Evolutionary conservation across 306 rosid species (phyloP), one percentile per base, ranked within the genome.

Genomic region (Quercus wislizeni): DNA sequence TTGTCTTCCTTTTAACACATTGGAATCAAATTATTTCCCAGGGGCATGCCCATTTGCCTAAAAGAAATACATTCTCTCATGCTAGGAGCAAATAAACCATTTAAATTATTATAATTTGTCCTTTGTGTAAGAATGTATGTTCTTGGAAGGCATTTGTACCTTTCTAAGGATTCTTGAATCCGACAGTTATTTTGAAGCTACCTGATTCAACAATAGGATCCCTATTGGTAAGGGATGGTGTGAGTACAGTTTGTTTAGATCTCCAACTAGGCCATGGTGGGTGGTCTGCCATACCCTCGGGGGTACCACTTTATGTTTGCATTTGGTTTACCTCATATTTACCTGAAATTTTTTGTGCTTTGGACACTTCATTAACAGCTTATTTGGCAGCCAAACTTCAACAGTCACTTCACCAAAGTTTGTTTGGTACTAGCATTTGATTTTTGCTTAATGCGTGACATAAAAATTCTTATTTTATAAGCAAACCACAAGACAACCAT

Each of bases 341-440:
- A 23, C 71, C 23, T 54, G 73, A 71, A 23, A 71, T 21, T 30
- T 71, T 38, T 64, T 69, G 68, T 20, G 6, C 64, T 55, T 9
- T 31, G 49, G 20, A 38, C 38, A 46, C 56, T 52, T 57, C 55
- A 69, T 55, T 68, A 70, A 17, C 31, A 19, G 38, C 59, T 14
- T 67, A 77, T 87, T 81, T 82, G 90, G 90, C 86, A 30, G 81
- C 91, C 93, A 86, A 89, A 91, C 87, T 87, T 86, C 88, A 91
- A 77, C 96, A 49, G 84, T 84, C 79, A 46, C 28, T 23, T 15
- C 12, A 85, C 80, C 82, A 83, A 63, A 77, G 74, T 54, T 41
- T 41, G 54, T 85, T 87, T 82, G 69, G 73, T 64, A 75, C 84
- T 38, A 70, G 28, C 82, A 51, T 69, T 56, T 76, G 27, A 72